Percentiles rank a stretch among this genome's conserved stretches.
Conservation (phyloP, 2,329 filamentous ascomycete species). For the Zasmidium cellare region DNA sequence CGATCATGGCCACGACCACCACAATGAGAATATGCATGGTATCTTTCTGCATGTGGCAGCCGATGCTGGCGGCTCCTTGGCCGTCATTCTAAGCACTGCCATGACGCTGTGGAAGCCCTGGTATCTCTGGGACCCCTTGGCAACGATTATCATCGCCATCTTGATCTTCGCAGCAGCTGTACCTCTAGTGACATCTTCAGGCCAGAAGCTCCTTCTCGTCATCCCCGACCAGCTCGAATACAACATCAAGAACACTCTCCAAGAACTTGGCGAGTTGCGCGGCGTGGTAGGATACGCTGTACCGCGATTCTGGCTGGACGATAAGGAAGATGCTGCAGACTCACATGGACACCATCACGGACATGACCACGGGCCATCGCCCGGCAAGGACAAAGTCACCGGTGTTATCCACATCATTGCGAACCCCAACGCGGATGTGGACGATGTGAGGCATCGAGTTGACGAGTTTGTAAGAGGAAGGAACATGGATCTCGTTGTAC, state of each 20-base stretch:
- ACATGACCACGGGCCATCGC: conserved; percentile 24
- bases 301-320: conserved; percentile 91
- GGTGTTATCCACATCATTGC: conserved; percentile 87
- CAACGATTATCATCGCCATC: conserved; percentile 88
- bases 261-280: conserved; percentile 76
- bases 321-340: conserved; percentile 49
- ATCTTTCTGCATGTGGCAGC: conserved; percentile 96
- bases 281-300: conserved; percentile 85
- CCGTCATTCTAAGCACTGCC: conserved; percentile 88
- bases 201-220: conserved; percentile 78
- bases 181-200: conserved; percentile 82
- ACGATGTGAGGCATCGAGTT: conserved; percentile 81
- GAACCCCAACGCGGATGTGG: conserved; percentile 67
- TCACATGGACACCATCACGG: conserved; percentile 43
- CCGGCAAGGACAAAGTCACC: conserved; percentile 55
- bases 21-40: conserved; percentile 97
- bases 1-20: conserved; percentile 41
- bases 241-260: conserved; percentile 78
- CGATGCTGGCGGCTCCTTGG: conserved; percentile 89
- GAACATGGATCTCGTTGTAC: conserved; percentile 79
- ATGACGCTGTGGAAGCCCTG: conserved; percentile 86
- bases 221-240: conserved; percentile 86
- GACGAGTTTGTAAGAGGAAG: conserved; percentile 67
- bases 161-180: conserved; percentile 91
- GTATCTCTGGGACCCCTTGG: conserved; percentile 92